Evolutionary conservation across 2,329 filamentous ascomycete species (phyloP).

Genomic region (Ophiognomonia clavigignenti-juglandacearum): DNA sequence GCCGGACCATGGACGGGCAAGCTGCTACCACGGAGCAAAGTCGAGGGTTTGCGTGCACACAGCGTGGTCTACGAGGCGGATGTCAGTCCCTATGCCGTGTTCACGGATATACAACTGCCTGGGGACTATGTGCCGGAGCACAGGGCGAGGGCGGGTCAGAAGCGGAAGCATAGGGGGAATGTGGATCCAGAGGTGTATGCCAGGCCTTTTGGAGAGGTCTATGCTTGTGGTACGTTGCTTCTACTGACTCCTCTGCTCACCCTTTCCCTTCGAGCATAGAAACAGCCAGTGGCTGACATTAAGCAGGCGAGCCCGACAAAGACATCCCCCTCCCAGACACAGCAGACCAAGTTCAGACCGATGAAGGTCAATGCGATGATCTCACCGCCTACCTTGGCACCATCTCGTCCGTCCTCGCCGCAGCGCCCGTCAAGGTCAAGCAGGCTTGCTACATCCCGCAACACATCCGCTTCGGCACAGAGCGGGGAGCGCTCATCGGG

Average conservation of each 20-base stretch:
- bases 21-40: slow-evolving; percentile 51
- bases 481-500: slow-evolving; percentile 70
- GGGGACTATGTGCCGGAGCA: slow-evolving; percentile 53
- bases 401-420: slow-evolving; percentile 60
- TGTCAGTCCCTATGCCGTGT: slow-evolving; percentile 72
- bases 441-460: slow-evolving; percentile 94
- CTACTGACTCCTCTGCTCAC: no score
- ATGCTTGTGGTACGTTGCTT: slow-evolving; percentile 74
- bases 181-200: slow-evolving; percentile 93
- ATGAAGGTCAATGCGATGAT: slow-evolving; percentile 75
- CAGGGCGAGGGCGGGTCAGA: slow-evolving; percentile 40
- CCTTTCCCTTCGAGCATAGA: slow-evolving; percentile 2
- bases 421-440: slow-evolving; percentile 64
- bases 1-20: slow-evolving; percentile 49
- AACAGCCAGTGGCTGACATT: not conserved
- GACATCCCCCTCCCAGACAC: slow-evolving; percentile 69
- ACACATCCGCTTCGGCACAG: slow-evolving; percentile 57
- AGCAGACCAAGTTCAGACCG: slow-evolving; percentile 70
- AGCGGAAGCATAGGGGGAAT: slow-evolving; percentile 51
- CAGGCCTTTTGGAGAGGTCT: slow-evolving; percentile 81
- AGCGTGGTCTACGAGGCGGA: slow-evolving; percentile 61
- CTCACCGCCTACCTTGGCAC: slow-evolving; percentile 72
- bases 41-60: slow-evolving; percentile 57
- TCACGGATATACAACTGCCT: slow-evolving; percentile 79
- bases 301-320: slow-evolving; percentile 68